These are phyloP conservation scores for Theobroma grandiflorum DNA, from an alignment of 441 rosid species.

Conservation along the genomic window DNA sequence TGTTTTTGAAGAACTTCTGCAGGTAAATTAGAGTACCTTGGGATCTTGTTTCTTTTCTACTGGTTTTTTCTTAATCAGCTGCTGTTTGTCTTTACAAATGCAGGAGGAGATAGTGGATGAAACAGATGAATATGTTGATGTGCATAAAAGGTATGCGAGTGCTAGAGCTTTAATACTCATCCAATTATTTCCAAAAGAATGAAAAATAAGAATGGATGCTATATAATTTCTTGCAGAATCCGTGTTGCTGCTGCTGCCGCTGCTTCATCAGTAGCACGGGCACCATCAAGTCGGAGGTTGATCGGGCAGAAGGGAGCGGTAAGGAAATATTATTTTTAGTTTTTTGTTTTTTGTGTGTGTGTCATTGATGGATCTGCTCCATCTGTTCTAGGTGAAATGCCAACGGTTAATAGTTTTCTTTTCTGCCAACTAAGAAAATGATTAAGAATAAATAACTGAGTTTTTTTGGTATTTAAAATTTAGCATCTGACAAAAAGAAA, in stretches of 20 bases:
- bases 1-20: conserved; percentile 95
- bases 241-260: conserved; percentile 99
- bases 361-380: neutral
- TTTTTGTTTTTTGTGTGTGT: neutral
- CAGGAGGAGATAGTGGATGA: conserved; percentile 99
- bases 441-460: neutral
- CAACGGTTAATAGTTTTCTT: neutral
- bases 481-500: too few relatives aligned
- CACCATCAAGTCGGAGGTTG: conserved; percentile 86
- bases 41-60: neutral
- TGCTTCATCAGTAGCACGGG: conserved; percentile 90
- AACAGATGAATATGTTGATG: conserved; percentile 97
- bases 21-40: conserved; percentile 45
- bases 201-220: conserved; percentile 1
- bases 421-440: neutral
- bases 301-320: conserved; percentile 73
- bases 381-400: neutral
- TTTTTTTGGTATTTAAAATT: too few relatives aligned
- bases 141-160: conserved; percentile 80
- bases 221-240: conserved; percentile 59
- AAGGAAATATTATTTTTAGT: conserved; percentile 40
- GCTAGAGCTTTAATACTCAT: neutral
- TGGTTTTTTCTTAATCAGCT: conserved; percentile 17
- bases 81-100: conserved; percentile 25
- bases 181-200: neutral